phyloP scores from a whole-genome alignment of 2,329 filamentous ascomycete species.

The Tolypocladium tropicale region DNA sequence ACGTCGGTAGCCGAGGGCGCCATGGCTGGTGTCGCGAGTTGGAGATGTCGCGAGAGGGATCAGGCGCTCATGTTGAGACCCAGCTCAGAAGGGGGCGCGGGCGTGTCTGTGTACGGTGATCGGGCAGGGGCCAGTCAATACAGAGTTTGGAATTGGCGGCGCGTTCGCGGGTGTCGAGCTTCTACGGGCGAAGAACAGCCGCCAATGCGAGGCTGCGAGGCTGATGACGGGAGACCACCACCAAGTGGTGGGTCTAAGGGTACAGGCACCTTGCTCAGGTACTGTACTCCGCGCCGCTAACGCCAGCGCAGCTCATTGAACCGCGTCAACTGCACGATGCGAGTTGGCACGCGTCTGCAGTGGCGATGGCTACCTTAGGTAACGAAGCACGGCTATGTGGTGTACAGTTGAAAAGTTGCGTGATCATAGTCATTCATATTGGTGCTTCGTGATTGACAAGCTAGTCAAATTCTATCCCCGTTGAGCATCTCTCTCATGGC shows the following conservation, averaged over 20 bases:
- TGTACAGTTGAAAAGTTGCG: background rate
- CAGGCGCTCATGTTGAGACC: background rate
- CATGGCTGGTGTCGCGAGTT: slow-evolving; percentile 24
- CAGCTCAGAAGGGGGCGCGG: background rate
- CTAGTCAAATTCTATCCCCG: too few relatives aligned
- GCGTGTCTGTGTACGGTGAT: background rate
- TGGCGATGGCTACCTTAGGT: background rate
- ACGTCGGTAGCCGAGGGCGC: slow-evolving; percentile 43
- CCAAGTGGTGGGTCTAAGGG: slow-evolving; percentile 9
- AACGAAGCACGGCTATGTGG: too few relatives aligned
- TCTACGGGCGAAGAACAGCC: slow-evolving; percentile 3
- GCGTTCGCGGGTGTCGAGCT: background rate
- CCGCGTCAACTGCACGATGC: too few relatives aligned
- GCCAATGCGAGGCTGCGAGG: slow-evolving; percentile 24
- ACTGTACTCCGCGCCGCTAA: background rate
- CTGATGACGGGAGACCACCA: slow-evolving; percentile 14
- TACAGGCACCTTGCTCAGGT: background rate
- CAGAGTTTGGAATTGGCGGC: background rate
- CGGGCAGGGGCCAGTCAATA: slow-evolving; percentile 14
- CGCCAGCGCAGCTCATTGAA: background rate
- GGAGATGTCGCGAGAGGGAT: background rate
- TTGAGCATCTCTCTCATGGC: background rate
- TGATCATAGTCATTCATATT: background rate
- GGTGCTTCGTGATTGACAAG: background rate
- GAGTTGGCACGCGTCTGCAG: background rate